Percentiles rank a stretch among this genome's conserved stretches.
Evolutionary conservation across 345 rosid genomes (phyloP).

Genomic region (Pseudoturritis turrita): DNA sequence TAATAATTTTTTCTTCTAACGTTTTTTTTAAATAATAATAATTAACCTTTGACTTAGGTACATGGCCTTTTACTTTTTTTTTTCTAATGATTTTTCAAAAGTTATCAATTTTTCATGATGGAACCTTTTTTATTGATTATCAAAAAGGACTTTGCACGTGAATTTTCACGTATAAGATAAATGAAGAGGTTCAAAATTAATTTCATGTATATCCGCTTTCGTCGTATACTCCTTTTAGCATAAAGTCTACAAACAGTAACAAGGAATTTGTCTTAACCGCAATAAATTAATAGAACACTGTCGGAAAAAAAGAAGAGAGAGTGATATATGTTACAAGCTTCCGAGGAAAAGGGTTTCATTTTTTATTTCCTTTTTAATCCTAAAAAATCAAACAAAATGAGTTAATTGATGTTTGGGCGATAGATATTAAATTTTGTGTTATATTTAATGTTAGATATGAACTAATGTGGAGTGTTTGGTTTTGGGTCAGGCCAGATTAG

Average conservation of each 20-base stretch:
- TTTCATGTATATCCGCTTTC: not conserved
- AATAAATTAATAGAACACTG: not conserved
- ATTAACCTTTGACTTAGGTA: conserved; percentile 12
- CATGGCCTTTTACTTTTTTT: not conserved
- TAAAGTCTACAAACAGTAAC: conserved; percentile 3
- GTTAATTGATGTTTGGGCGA: not conserved
- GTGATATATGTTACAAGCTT: too few species aligned
- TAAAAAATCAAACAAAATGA: not conserved
- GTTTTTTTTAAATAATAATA: not conserved
- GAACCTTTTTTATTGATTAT: not conserved
- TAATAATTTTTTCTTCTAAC: not conserved
- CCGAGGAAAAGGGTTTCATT: too few species aligned
- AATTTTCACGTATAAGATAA: conserved; percentile 24
- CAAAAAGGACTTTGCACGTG: conserved; percentile 24
- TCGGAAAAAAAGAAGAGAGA: too few species aligned
- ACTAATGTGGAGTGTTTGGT: not conserved
- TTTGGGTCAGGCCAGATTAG: conserved; percentile 65
- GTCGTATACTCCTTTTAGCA: conserved; percentile 1
- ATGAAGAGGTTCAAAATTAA: conserved; percentile 15
- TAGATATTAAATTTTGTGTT: too few species aligned
- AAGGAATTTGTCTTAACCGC: not conserved
- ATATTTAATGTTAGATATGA: not conserved
- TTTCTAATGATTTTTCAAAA: not conserved
- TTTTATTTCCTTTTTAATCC: too few species aligned
- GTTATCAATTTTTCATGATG: not conserved